phyloP scores from a whole-genome alignment of 345 rosid genomes.

The Streptanthus diversifolius region DNA sequence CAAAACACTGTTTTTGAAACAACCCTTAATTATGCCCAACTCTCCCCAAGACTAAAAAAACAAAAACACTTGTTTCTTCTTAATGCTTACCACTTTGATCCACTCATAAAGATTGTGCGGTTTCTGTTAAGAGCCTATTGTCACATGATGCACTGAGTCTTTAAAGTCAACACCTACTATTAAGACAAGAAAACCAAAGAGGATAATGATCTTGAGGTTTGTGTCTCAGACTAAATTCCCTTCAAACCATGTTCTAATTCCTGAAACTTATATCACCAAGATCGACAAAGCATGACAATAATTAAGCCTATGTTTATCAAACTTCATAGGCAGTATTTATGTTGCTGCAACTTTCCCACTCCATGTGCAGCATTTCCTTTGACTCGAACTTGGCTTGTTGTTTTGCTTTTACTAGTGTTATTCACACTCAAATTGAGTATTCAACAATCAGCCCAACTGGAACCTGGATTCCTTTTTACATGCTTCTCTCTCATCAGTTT shows the following conservation, averaged over 20 bases:
- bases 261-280: not conserved
- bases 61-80: slow-evolving; percentile 4
- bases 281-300: not conserved
- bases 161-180: slow-evolving; percentile 23
- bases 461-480: slow-evolving; percentile 24
- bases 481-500: slow-evolving; percentile 15
- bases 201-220: not conserved
- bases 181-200: slow-evolving; percentile 16
- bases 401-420: not conserved
- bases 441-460: slow-evolving; percentile 31
- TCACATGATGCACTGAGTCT: slow-evolving; percentile 5
- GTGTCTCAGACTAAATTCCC: slow-evolving; percentile 3
- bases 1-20: slow-evolving; percentile 21
- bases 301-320: not conserved
- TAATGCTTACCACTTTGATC: slow-evolving; percentile 32
- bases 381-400: not conserved
- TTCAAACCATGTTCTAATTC: not conserved
- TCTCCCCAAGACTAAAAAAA: not conserved
- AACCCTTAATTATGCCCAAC: slow-evolving; percentile 23
- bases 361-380: not conserved
- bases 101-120: slow-evolving; percentile 20
- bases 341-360: not conserved
- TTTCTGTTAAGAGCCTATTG: not conserved
- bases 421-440: not conserved
- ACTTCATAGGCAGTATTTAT: not conserved